Conservation (phyloP, 1,284 basidiomycete species). For the Moesziomyces parantarcticus region DNA sequence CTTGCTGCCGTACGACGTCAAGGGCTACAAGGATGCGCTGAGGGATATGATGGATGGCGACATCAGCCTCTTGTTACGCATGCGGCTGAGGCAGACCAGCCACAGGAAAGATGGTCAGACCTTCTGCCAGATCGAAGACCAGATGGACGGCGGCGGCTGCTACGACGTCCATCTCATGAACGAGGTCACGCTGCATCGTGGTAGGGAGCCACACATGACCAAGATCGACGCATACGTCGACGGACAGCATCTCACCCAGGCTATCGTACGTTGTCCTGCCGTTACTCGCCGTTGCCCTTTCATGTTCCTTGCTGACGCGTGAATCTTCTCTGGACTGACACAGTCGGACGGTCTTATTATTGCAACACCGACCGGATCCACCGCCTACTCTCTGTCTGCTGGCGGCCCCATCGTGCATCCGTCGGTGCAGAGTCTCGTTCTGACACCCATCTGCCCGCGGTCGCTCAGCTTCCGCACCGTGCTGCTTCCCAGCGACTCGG, state of each 20-base stretch:
- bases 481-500: slow-evolving; percentile 84
- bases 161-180: slow-evolving; percentile 95
- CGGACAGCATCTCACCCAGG: slow-evolving; percentile 92
- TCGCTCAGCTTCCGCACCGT: slow-evolving; percentile 92
- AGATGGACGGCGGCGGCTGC: slow-evolving; percentile 29
- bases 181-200: slow-evolving; percentile 91
- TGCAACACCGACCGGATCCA: slow-evolving; percentile 95
- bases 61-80: slow-evolving; percentile 56
- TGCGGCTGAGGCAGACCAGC: slow-evolving; percentile 55
- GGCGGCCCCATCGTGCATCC: slow-evolving; percentile 97
- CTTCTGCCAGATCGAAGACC: slow-evolving; percentile 38
- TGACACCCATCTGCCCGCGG: slow-evolving; percentile 94
- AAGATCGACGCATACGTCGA: slow-evolving; percentile 96
- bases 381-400: slow-evolving; percentile 93
- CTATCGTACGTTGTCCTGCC: slow-evolving; percentile 77
- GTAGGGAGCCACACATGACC: slow-evolving; percentile 88
- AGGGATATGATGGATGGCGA: slow-evolving; percentile 52
- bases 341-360: slow-evolving; percentile 94
- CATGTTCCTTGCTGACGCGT: background rate
- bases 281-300: background rate
- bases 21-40: slow-evolving; percentile 49
- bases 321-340: background rate
- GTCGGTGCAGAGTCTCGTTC: slow-evolving; percentile 84
- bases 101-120: slow-evolving; percentile 42
- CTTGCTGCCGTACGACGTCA: slow-evolving; percentile 80